Conservation (phyloP, 768 basidiomycete species). For the Leccinum incarnatum region DNA sequence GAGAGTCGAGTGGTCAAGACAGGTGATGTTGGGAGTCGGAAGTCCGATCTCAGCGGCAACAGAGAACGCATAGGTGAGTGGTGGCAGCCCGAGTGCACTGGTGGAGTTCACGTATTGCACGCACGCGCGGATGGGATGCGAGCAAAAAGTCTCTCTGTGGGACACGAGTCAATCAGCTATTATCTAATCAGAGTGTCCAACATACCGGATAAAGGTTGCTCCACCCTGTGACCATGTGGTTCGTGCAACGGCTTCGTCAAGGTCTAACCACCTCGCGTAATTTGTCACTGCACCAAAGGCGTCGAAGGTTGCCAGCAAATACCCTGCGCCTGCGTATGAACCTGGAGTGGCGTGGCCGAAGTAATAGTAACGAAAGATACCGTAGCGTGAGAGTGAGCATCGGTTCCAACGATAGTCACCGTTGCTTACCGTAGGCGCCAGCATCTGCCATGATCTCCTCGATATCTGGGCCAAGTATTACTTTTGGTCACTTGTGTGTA, state of each 20-base stretch:
- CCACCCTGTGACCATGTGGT: slow-evolving; percentile 60
- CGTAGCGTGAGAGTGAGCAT: neutral
- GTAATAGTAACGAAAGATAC: neutral
- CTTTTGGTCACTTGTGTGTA: neutral
- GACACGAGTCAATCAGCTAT: neutral
- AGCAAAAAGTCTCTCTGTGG: slow-evolving; percentile 61
- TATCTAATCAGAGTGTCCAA: neutral
- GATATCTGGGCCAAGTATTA: slow-evolving; percentile 41
- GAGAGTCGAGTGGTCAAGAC: slow-evolving; percentile 54
- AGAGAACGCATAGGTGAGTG: slow-evolving; percentile 48
- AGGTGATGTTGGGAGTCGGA: slow-evolving; percentile 58
- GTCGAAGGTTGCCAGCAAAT: slow-evolving; percentile 51
- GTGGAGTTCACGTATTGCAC: slow-evolving; percentile 50
- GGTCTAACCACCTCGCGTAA: slow-evolving; percentile 67
- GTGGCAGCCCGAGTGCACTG: slow-evolving; percentile 30
- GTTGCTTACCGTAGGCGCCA: slow-evolving; percentile 57
- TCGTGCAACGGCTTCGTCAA: slow-evolving; percentile 57
- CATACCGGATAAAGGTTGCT: slow-evolving; percentile 48
- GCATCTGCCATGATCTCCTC: slow-evolving; percentile 49
- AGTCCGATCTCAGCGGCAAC: slow-evolving; percentile 44
- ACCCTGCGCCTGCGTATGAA: slow-evolving; percentile 66
- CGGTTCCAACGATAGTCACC: neutral
- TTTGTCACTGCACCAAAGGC: slow-evolving; percentile 33
- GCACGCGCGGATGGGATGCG: slow-evolving; percentile 61
- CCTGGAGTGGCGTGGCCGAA: slow-evolving; percentile 40